Conservation (phyloP, 352 stramenopile genomes). For the Phytophthora chlamydospora region DNA sequence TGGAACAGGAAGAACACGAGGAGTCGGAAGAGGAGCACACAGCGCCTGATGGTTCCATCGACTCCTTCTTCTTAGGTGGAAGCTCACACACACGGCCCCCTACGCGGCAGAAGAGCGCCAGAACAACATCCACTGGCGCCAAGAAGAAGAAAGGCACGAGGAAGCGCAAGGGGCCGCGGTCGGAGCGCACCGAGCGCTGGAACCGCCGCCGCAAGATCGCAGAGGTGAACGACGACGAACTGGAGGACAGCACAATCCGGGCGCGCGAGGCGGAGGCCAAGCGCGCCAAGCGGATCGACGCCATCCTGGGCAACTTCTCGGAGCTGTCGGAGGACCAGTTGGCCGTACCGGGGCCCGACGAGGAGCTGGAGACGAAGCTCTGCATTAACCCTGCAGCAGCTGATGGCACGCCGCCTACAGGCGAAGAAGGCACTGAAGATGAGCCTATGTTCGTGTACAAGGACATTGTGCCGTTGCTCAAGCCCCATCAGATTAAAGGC, state of each 20-base stretch:
- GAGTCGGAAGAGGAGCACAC: constrained; percentile 2
- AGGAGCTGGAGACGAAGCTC: constrained; percentile 38
- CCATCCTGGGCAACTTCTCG: constrained; percentile 44
- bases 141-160: constrained; percentile 21
- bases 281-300: constrained; percentile 45
- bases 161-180: constrained; percentile 33
- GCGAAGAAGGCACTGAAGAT: constrained; percentile 50
- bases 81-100: neutral
- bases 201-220: constrained; percentile 71
- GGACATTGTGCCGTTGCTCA: constrained; percentile 70
- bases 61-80: constrained; percentile 20
- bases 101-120: constrained; percentile 4
- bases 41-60: constrained; percentile 6
- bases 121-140: neutral
- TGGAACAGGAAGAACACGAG: constrained; percentile 21
- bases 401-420: constrained; percentile 50
- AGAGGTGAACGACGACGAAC: constrained; percentile 69
- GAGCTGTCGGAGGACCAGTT: constrained; percentile 43
- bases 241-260: constrained; percentile 64
- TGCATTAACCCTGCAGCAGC: constrained; percentile 59
- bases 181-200: constrained; percentile 35
- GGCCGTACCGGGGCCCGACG: constrained; percentile 18
- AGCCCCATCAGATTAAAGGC: constrained; percentile 81
- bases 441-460: constrained; percentile 72
- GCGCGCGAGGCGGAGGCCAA: constrained; percentile 70